Percentiles rank a stretch among this genome's conserved stretches.
phyloP scores from a whole-genome alignment of 176 grass and related monocot genomes.

The Zoysia pacifica region DNA sequence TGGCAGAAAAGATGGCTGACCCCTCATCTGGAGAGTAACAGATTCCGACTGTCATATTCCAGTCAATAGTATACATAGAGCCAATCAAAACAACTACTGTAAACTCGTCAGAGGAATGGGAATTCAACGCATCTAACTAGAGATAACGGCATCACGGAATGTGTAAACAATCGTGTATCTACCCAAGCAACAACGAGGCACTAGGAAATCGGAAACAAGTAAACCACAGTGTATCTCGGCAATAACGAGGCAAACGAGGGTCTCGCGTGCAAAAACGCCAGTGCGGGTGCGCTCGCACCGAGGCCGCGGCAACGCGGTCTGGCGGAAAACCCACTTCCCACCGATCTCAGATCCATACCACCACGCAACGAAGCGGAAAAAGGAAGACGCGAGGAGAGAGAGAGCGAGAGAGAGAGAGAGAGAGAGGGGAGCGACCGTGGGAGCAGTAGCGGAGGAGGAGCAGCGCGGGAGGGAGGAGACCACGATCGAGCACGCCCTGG shows the following conservation, averaged over 20 bases:
- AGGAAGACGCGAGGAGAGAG: background rate
- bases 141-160: background rate
- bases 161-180: background rate
- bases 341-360: conserved; percentile 28
- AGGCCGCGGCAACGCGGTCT: conserved; percentile 8
- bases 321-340: background rate
- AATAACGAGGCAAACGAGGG: conserved; percentile 7
- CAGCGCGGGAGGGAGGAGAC: conserved; percentile 73
- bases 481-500: conserved; percentile 81
- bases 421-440: conserved; percentile 55
- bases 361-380: background rate
- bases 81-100: background rate
- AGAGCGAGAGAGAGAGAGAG: background rate
- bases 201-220: background rate
- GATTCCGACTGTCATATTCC: background rate
- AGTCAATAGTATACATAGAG: background rate
- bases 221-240: background rate
- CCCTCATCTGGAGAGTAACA: conserved; percentile 66
- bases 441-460: conserved; percentile 56
- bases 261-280: conserved; percentile 13
- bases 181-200: background rate
- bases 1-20: conserved; percentile 61
- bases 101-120: background rate
- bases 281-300: conserved; percentile 14
- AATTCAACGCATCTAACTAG: conserved; percentile 1